These are phyloP conservation scores for Camellia sinensis DNA, from an alignment of 148 eudicot genomes.

Conservation along the genomic window DNA sequence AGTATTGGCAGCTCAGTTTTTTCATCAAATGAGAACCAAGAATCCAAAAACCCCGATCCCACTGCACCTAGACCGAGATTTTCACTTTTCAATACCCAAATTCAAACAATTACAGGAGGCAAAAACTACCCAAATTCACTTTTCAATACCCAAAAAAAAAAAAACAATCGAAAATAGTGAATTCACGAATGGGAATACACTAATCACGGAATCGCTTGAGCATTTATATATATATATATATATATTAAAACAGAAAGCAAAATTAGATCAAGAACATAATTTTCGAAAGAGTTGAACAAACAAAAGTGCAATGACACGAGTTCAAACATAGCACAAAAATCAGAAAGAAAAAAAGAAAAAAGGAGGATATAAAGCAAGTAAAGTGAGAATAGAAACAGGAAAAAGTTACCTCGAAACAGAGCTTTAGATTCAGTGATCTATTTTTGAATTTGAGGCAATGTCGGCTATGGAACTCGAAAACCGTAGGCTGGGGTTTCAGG, in stretches of 20 bases:
- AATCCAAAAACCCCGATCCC: neutral
- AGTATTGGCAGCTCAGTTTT: too few species aligned
- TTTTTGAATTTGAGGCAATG: neutral
- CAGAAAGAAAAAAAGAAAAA: neutral
- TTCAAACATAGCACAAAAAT: neutral
- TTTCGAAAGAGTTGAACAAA: neutral
- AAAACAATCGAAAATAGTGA: neutral
- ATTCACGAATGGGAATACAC: neutral
- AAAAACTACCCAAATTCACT: too few species aligned
- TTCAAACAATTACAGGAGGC: too few species aligned
- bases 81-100: too few species aligned
- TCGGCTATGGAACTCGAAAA: neutral
- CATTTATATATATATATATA: neutral
- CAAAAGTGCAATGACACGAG: neutral
- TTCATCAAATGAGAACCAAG: too few species aligned
- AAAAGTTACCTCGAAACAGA: slow-evolving; percentile 1
- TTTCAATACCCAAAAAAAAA: too few species aligned
- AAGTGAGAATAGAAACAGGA: neutral
- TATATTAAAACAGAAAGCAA: neutral
- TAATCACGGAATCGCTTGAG: neutral
- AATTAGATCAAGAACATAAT: too few species aligned
- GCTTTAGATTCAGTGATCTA: neutral
- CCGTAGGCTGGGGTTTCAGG: slow-evolving; percentile 12
- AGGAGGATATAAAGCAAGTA: neutral
- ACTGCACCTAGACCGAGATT: too few species aligned